These are phyloP conservation scores for Moesziomyces sp. DNA, from an alignment of 1,284 basidiomycete species.

Conservation along the genomic window DNA sequence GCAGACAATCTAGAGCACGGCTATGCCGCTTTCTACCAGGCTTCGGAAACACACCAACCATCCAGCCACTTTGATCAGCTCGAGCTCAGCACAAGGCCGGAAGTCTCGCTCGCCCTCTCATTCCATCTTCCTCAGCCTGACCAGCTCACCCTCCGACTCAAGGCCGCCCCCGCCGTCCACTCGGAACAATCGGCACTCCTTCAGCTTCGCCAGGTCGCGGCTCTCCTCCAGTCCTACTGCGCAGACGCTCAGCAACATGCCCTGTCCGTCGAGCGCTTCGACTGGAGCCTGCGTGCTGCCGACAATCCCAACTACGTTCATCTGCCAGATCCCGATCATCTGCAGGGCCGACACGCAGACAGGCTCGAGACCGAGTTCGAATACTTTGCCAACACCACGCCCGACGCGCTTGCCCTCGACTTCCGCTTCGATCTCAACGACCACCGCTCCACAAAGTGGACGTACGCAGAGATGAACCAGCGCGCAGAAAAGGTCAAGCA, in stretches of 20 bases:
- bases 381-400: conserved; percentile 40
- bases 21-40: conserved; percentile 34
- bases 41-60: not conserved
- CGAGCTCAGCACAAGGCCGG: conserved; percentile 14
- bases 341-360: conserved; percentile 28
- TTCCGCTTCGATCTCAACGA: conserved; percentile 54
- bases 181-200: conserved; percentile 43
- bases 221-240: conserved; percentile 41
- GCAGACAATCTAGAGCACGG: conserved; percentile 20
- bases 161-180: conserved; percentile 49
- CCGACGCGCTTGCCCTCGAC: conserved; percentile 53
- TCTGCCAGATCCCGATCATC: conserved; percentile 34
- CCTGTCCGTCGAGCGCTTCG: conserved; percentile 35
- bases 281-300: conserved; percentile 39
- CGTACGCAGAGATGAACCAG: conserved; percentile 56
- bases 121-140: conserved; percentile 6
- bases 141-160: conserved; percentile 25
- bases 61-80: conserved; percentile 21
- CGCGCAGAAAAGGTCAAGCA: conserved; percentile 50
- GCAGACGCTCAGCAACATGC: conserved; percentile 30
- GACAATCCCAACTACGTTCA: conserved; percentile 45
- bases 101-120: conserved; percentile 36
- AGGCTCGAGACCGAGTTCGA: conserved; percentile 56
- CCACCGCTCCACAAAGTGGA: conserved; percentile 31
- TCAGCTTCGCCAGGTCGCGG: conserved; percentile 47